Evolutionary conservation across 176 grass and related monocot genomes (phyloP), one percentile per base, ranked within the genome.

Genomic region (Luzula sylvatica): DNA sequence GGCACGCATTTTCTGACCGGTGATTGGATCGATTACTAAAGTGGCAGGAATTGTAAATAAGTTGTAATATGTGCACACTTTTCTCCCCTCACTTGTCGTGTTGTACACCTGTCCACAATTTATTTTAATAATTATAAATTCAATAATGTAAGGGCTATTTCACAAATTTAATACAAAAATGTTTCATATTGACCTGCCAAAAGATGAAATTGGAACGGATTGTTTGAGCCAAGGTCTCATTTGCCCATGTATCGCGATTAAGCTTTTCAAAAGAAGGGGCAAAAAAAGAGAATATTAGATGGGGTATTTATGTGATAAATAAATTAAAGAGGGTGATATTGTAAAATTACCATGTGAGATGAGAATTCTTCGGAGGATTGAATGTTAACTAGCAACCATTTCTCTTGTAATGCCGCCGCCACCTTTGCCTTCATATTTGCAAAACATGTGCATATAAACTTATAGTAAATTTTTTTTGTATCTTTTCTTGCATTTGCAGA

Each of bases 221-320:
- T 61, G 87, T 83, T 30, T 92, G 81, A 51, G 84, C 75, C 46
- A 98, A 78, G 0, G 86, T 76, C 70, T 90, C 78, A 60, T 92
- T 98, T 51, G 81, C 71, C 93, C 93, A 98, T 45, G 93, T 90
- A 65, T 98, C 93, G 25, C 93, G 81, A 43, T 98, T 98, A 46
- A 98, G 81, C 93, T 98, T 82, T 55, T 46, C 38, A 68, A 32
- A 51, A 24, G 46, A 48, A 52, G n/a, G n/a, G n/a, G 8, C 12
- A 47, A 30, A 53, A 77, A 30, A 35, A 38, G 57, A 38, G 52
- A 66, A 50, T 20, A 27, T 23, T 61, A n/a, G n/a, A n/a, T 57
- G 41, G 47, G 21, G 17, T 14, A 45, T 52, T 58, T 32, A 71
- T 2, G 52, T 27, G n/a, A 56, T 67, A 5, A 56, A 61, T 14